Conservation (phyloP, 2,329 filamentous ascomycete genomes). For the Alternaria arbusti region DNA sequence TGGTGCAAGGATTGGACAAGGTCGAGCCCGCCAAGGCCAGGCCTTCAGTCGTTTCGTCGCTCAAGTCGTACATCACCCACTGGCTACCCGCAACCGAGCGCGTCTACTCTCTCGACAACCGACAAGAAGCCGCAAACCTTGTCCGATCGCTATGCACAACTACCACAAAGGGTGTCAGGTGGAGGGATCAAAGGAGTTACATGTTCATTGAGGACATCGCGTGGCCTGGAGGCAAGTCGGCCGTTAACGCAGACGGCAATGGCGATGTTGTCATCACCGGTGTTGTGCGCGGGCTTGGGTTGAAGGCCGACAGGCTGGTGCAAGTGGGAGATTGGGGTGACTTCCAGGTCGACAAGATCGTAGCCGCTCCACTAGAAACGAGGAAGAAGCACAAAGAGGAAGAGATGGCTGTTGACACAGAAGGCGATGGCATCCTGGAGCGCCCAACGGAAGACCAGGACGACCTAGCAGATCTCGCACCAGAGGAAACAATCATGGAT, state of each 20-base stretch:
- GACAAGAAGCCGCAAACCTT: slow-evolving; percentile 89
- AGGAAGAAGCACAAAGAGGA: slow-evolving; percentile 66
- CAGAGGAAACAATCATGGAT: slow-evolving; percentile 82
- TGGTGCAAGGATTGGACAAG: slow-evolving; percentile 79
- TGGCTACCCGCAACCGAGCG: slow-evolving; percentile 95
- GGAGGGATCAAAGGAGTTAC: slow-evolving; percentile 96
- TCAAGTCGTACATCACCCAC: slow-evolving; percentile 91
- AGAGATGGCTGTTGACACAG: slow-evolving; percentile 71
- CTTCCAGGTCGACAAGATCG: slow-evolving; percentile 90
- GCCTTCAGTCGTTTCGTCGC: slow-evolving; percentile 75
- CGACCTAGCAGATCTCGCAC: slow-evolving; percentile 80
- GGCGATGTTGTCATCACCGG: slow-evolving; percentile 79
- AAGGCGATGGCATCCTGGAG: slow-evolving; percentile 66
- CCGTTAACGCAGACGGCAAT: slow-evolving; percentile 53
- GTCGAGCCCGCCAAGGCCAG: slow-evolving; percentile 81
- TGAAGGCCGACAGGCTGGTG: slow-evolving; percentile 89
- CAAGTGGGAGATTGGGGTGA: slow-evolving; percentile 94
- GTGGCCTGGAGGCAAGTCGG: slow-evolving; percentile 64
- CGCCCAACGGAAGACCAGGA: slow-evolving; percentile 80
- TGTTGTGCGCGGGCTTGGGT: slow-evolving; percentile 79
- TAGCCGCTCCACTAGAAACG: slow-evolving; percentile 71
- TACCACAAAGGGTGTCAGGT: slow-evolving; percentile 90
- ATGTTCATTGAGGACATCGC: slow-evolving; percentile 85
- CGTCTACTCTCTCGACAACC: slow-evolving; percentile 83
- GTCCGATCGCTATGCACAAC: slow-evolving; percentile 91